Conservation (phyloP, 2,329 filamentous ascomycete genomes). For the Clonostachys byssicola region DNA sequence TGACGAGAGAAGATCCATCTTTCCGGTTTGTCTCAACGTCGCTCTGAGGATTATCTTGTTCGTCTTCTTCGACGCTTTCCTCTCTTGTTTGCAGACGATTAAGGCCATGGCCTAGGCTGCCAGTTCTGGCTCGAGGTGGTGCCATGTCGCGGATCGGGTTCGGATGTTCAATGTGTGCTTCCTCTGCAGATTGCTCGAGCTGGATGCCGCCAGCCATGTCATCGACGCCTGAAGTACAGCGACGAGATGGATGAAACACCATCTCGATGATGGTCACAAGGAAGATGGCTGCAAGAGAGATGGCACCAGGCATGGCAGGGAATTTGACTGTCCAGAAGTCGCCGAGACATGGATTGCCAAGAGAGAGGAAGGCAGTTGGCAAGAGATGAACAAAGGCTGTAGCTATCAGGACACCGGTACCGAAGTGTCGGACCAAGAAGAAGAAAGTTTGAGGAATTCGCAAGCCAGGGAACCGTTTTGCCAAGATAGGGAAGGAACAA, state of each 20-base stretch:
- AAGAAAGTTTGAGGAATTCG: conserved; percentile 51
- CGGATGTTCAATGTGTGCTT: no score
- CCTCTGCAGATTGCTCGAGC: neutral
- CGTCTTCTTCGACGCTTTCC: neutral
- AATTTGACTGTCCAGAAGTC: conserved; percentile 73
- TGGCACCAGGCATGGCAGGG: conserved; percentile 72
- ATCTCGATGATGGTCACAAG: conserved; percentile 80
- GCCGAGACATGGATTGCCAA: conserved; percentile 64
- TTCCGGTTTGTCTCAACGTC: neutral
- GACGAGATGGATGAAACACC: conserved; percentile 44
- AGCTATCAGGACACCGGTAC: conserved; percentile 70
- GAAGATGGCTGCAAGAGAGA: conserved; percentile 75
- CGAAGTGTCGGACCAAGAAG: conserved; percentile 63
- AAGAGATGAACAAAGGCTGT: conserved; percentile 78
- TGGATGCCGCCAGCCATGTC: neutral
- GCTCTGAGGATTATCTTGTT: neutral
- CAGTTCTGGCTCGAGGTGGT: conserved; percentile 20
- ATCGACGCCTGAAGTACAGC: conserved; percentile 3
- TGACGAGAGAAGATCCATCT: neutral
- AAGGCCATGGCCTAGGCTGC: conserved; percentile 25
- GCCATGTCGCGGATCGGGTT: conserved; percentile 23
- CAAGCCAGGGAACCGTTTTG: conserved; percentile 43
- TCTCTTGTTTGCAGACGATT: conserved; percentile 14
- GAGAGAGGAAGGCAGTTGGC: conserved; percentile 59
- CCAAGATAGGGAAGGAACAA: conserved; percentile 50